Conservation (phyloP, 2,329 filamentous ascomycete species). For the Verticillium longisporum region DNA sequence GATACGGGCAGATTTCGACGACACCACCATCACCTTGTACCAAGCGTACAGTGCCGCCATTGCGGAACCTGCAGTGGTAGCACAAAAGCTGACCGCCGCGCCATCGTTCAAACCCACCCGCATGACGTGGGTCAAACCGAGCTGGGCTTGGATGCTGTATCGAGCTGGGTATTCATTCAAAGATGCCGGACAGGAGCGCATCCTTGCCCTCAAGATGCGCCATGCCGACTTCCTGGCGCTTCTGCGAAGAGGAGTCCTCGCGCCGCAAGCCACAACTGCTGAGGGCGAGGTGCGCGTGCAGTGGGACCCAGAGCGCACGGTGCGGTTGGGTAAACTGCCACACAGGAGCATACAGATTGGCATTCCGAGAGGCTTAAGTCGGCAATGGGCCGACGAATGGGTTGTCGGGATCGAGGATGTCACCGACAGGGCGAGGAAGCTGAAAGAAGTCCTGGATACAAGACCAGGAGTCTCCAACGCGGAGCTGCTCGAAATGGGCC, state of each 20-base stretch:
- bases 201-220: conserved; percentile 50
- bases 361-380: conserved; percentile 38
- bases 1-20: conserved; percentile 44
- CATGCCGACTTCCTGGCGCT: conserved; percentile 41
- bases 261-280: conserved; percentile 15
- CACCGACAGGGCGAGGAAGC: conserved; percentile 40
- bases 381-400: conserved; percentile 41
- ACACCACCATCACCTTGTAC: conserved; percentile 51
- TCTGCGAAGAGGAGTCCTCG: conserved; percentile 28
- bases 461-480: conserved; percentile 22
- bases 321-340: conserved; percentile 33
- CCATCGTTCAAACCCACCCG: conserved; percentile 43
- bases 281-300: conserved; percentile 44
- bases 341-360: conserved; percentile 57
- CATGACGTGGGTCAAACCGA: conserved; percentile 62
- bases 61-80: conserved; percentile 41
- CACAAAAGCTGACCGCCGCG: conserved; percentile 45
- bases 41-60: conserved; percentile 52
- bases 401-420: conserved; percentile 52
- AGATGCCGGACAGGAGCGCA: conserved; percentile 43
- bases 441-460: conserved; percentile 39
- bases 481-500: conserved; percentile 26
- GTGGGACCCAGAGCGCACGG: conserved; percentile 56
- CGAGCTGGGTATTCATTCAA: conserved; percentile 55
- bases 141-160: conserved; percentile 60